Percentiles rank a stretch among this genome's conserved stretches.
phyloP scores from a whole-genome alignment of 1,284 basidiomycete genomes.

The Apiotrichum sp. region DNA sequence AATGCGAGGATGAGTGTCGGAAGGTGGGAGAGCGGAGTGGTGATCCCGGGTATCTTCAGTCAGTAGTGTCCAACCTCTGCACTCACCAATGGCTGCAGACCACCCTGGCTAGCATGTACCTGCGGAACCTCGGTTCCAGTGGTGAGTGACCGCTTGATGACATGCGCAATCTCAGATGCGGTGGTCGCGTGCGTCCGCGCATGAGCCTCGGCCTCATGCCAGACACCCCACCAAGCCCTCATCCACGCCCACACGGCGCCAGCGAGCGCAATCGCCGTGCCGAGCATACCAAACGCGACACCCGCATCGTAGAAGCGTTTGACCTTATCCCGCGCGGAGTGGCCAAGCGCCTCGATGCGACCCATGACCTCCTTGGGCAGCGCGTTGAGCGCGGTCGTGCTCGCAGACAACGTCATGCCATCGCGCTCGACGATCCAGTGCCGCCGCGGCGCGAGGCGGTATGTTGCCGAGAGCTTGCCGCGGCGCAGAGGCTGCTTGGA shows the following conservation, averaged over 20 bases:
- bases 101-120: conserved; percentile 11
- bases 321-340: neutral
- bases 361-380: conserved; percentile 13
- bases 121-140: neutral
- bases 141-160: conserved; percentile 3
- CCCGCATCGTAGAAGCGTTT: conserved; percentile 24
- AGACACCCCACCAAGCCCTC: conserved; percentile 29
- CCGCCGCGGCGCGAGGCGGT: conserved; percentile 14
- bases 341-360: neutral
- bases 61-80: no score
- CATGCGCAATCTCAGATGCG: neutral
- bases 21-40: conserved; percentile 37
- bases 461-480: conserved; percentile 8
- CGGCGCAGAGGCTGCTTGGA: conserved; percentile 2
- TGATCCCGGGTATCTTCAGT: conserved; percentile 43
- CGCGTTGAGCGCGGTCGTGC: conserved; percentile 24
- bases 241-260: conserved; percentile 25
- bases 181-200: conserved; percentile 12
- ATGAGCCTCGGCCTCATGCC: conserved; percentile 27
- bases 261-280: conserved; percentile 10
- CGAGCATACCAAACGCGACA: conserved; percentile 1
- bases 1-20: conserved; percentile 38
- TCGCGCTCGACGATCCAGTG: conserved; percentile 20
- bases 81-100: conserved; percentile 33
- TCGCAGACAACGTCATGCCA: conserved; percentile 18